Base-by-base conservation (phyloP, 179 eudicot genomes). In the Camellia oleifera region DNA sequence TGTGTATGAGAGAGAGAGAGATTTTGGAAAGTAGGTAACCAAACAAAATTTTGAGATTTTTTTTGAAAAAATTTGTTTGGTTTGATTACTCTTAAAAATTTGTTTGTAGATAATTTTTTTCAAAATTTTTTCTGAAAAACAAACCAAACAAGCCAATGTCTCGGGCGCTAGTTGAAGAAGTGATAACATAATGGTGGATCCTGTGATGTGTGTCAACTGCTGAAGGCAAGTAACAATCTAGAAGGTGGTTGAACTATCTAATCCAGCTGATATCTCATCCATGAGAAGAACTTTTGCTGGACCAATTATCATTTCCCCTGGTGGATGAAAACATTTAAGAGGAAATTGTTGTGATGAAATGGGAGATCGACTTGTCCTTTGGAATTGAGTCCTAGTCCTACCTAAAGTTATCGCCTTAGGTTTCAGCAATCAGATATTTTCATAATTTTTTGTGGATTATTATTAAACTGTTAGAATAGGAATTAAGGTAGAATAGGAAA, bases 161-260 rank as follows among this genome's bases (percentile, higher is more conserved):
- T 76, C 79, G 14, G 62, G 79, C 6, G 79, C 62, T 18, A 72
- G 79, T 70, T 77, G 79, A 46, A 77, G 79, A 64, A 77, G 79
- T 50, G 79, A 20, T 26, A 77, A 58, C 72, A 77, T 2, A 18
- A 32, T 66, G 45, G 79, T 77, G 48, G 70, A 64, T 77, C 72
- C 79, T 50, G 72, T 52, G 20, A 77, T 48, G 72, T 77, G 71
- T 32, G 62, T 3, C 71, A 26, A 65, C 45, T 65, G 79, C 63
- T 77, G 79, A 77, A 77, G 62, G 53, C 79, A 77, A 53, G 79
- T 45, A 20, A 77, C 63, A 20, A 77, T 65, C 72, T 77, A 72
- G 26, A 77, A 77, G 18, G 79, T 77, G 72, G 79, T 77, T 12
- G 79, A 77, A 77, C 79, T 77, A 66, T 77, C 72, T 66, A 77